phyloP scores from a whole-genome alignment of 768 basidiomycete genomes.

The Dioszegia aurantiaca region DNA sequence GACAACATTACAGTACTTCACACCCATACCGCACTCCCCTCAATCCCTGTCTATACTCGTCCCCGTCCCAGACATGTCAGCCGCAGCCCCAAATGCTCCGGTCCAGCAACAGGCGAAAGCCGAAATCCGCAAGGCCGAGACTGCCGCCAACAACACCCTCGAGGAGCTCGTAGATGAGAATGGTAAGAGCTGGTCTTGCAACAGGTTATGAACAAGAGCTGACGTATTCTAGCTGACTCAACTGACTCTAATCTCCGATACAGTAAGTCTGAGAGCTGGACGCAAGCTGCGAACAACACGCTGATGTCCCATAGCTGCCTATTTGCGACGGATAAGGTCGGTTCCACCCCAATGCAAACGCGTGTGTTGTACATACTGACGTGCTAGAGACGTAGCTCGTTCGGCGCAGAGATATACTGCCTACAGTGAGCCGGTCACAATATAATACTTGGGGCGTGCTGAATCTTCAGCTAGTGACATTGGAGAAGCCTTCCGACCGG shows the following conservation, averaged over 20 bases:
- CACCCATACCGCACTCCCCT: too few species aligned
- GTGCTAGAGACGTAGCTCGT: conserved; percentile 38
- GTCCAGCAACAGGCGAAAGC: conserved; percentile 25
- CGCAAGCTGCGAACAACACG: background rate
- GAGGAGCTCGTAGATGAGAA: conserved; percentile 42
- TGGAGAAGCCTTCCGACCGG: conserved; percentile 50
- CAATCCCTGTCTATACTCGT: background rate
- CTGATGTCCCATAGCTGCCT: conserved; percentile 41
- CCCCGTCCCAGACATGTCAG: background rate
- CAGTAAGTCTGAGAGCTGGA: conserved; percentile 27
- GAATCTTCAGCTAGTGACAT: conserved; percentile 42
- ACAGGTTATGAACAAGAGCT: background rate
- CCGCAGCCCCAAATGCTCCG: background rate
- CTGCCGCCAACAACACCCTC: conserved; percentile 20
- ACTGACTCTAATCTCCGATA: conserved; percentile 51
- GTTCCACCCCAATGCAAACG: background rate
- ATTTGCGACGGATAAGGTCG: conserved; percentile 42
- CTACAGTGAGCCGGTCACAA: conserved; percentile 35
- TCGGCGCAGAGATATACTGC: conserved; percentile 51
- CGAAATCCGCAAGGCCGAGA: conserved; percentile 6
- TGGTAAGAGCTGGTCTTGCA: conserved; percentile 15
- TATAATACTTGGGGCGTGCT: background rate
- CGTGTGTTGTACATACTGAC: background rate
- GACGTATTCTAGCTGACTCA: conserved; percentile 40
- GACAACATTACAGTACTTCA: too few species aligned